Base-by-base conservation (phyloP, 2,329 filamentous ascomycete species). In the Cyphellophora europaea region DNA sequence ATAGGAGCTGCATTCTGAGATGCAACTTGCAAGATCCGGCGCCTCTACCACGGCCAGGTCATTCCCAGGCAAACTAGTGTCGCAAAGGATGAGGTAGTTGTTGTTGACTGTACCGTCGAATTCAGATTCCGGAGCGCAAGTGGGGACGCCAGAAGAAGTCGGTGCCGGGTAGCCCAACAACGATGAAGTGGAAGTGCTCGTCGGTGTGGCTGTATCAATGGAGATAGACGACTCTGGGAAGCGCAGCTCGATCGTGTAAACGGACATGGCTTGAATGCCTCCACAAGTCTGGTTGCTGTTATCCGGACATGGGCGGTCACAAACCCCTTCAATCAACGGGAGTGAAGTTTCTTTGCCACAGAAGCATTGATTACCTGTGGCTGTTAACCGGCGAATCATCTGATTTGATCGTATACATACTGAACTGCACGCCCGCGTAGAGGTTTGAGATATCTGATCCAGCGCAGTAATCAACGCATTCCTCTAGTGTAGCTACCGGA, bases 111-210 rank as follows among this genome's bases (percentile, higher is more conserved):
- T n/a, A n/a, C n/a, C n/a, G n/a, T n/a, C n/a, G n/a, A n/a, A n/a
- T n/a, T n/a, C n/a, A n/a, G n/a, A n/a, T n/a, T n/a, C n/a, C n/a
- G n/a, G n/a, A n/a, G n/a, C n/a, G n/a, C n/a, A n/a, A n/a, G 21
- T 25, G 21, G 21, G n/a, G 21, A 25, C 21, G 21, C 21, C n/a
- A 8, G 21, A 25, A 8, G 21, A 25, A 8, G 21, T 18, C 8
- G 30, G 14, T 12, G 30, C 30, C 5, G 12, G 30, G 30, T 14
- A 32, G 30, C 30, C 19, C 18, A 11, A 32, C 15, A 16, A 19
- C 8, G 30, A 17, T 32, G 30, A 16, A n/a, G n/a, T 8, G 21
- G 21, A n/a, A 8, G 8, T 25, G 21, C 21, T 25, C 21, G 21
- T 25, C 21, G 8, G 21, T 25, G 21, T 25, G 21, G 21, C n/a